Evolutionary conservation across 371 early-diverging fungal species (phyloP).

Genomic region (Mortierella sp.): DNA sequence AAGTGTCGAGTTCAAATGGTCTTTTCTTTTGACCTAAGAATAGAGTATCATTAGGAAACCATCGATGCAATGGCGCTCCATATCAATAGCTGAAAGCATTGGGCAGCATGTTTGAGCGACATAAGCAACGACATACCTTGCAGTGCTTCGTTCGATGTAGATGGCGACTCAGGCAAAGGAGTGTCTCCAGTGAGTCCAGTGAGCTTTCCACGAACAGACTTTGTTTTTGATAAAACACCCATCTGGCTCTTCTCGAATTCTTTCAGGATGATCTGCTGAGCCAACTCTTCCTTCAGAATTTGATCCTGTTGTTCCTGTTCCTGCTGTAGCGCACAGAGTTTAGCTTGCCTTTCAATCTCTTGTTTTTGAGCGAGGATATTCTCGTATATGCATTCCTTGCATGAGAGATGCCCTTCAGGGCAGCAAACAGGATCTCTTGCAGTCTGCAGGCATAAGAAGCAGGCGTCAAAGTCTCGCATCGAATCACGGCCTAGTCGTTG

Average conservation of each 20-base stretch:
- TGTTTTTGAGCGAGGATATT: slow-evolving; percentile 90
- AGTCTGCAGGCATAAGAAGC: slow-evolving; percentile 90
- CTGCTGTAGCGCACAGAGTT: slow-evolving; percentile 47
- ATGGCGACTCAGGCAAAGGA: slow-evolving; percentile 4
- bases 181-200: slow-evolving; percentile 2
- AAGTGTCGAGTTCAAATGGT: slow-evolving; percentile 59
- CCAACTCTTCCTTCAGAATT: slow-evolving; percentile 49
- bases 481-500: slow-evolving; percentile 91
- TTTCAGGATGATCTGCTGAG: slow-evolving; percentile 63
- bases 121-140: not conserved
- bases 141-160: slow-evolving; percentile 4
- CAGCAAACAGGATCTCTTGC: slow-evolving; percentile 90
- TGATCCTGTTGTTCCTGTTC: slow-evolving; percentile 61
- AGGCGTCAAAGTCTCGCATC: slow-evolving; percentile 88
- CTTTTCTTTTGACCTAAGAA: slow-evolving; percentile 56
- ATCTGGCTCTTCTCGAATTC: slow-evolving; percentile 78
- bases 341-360: slow-evolving; percentile 74
- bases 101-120: too few relatives aligned
- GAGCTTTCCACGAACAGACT: slow-evolving; percentile 23
- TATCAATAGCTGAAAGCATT: too few relatives aligned
- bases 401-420: slow-evolving; percentile 84
- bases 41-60: too few relatives aligned
- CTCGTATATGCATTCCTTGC: slow-evolving; percentile 92
- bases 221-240: slow-evolving; percentile 62
- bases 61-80: too few relatives aligned